Evolutionary conservation across 2,329 filamentous ascomycete species (phyloP).

Genomic region (Neurospora crassa): DNA sequence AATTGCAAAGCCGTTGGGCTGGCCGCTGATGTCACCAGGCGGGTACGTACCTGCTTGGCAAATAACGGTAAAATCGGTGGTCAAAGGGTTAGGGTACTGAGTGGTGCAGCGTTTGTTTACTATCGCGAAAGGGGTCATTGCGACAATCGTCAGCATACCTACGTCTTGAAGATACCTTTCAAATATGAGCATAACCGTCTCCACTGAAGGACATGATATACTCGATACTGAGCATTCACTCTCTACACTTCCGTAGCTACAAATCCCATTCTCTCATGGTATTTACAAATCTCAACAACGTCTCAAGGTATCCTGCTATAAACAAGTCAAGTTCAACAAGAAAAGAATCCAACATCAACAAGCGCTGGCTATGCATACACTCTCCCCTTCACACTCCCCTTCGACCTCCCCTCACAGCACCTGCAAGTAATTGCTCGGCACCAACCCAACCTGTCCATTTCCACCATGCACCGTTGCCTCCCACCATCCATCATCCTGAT

Average conservation of each 20-base stretch:
- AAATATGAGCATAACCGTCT: neutral
- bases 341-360: neutral
- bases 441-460: slow-evolving; percentile 49
- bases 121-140: neutral
- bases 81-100: neutral
- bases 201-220: neutral
- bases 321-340: neutral
- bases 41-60: neutral
- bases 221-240: neutral
- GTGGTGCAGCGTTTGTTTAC: neutral
- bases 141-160: neutral
- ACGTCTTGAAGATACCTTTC: neutral
- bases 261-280: neutral
- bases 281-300: neutral
- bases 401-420: neutral
- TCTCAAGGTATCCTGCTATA: neutral
- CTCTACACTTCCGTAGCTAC: neutral
- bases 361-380: neutral
- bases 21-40: neutral
- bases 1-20: neutral
- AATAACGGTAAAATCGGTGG: neutral
- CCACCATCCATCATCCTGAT: slow-evolving; percentile 99
- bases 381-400: too few relatives aligned
- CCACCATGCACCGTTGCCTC: slow-evolving; percentile 82
- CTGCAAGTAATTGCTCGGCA: slow-evolving; percentile 60